A percentile compares a stretch with the other conserved stretches of the same genome.
These are phyloP conservation scores for Alisma plantagoaquatica DNA, from an alignment of 106 monocot genomes.

Conservation along the genomic window DNA sequence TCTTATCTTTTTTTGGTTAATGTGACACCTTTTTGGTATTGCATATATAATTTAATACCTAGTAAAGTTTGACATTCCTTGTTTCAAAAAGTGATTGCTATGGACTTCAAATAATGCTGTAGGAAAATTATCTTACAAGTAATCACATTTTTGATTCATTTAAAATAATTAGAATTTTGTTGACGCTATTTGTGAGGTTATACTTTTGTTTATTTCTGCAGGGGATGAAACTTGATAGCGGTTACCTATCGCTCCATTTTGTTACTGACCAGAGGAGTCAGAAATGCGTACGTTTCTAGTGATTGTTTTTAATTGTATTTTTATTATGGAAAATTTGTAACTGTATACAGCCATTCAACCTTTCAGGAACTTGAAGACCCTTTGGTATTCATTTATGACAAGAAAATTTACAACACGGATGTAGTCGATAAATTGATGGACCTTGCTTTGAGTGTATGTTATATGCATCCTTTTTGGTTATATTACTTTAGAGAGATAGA, in stretches of 20 bases:
- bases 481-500: background rate
- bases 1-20: too few relatives aligned
- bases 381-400: constrained; percentile 10
- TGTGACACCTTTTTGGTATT: too few relatives aligned
- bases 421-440: constrained; percentile 12
- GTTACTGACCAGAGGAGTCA: constrained; percentile 9
- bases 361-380: constrained; percentile 17
- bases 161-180: too few relatives aligned
- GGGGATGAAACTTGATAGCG: constrained; percentile 20
- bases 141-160: too few relatives aligned
- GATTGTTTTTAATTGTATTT: background rate
- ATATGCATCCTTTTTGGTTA: background rate
- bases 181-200: too few relatives aligned
- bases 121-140: too few relatives aligned
- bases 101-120: too few relatives aligned
- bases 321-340: background rate
- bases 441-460: constrained; percentile 4
- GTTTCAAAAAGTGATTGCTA: too few relatives aligned
- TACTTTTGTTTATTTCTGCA: background rate
- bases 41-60: too few relatives aligned
- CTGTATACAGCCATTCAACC: background rate
- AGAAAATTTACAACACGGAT: constrained; percentile 11
- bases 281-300: constrained; percentile 10
- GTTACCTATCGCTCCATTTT: constrained; percentile 12
- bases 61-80: too few relatives aligned